Conservation (phyloP, 2,329 filamentous ascomycete species). For the Byssothecium circinans region DNA sequence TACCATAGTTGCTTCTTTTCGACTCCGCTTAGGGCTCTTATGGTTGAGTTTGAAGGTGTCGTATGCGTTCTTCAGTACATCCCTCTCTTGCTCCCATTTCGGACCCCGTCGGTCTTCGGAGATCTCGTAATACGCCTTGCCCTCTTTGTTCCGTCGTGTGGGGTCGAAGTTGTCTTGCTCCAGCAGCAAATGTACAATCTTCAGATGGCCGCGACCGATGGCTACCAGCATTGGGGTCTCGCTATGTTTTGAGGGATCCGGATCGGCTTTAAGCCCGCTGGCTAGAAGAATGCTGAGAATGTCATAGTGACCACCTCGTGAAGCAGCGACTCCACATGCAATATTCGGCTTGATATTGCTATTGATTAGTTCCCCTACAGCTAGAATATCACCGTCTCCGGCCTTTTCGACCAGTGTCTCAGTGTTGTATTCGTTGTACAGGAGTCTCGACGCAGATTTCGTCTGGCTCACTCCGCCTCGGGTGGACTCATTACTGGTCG, state of each 20-base stretch:
- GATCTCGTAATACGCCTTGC: constrained; percentile 84
- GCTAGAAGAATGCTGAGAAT: constrained; percentile 73
- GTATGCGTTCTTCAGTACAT: constrained; percentile 75
- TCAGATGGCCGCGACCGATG: constrained; percentile 84
- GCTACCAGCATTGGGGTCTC: constrained; percentile 93
- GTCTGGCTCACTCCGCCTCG: constrained; percentile 30
- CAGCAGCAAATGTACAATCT: constrained; percentile 78
- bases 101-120: constrained; percentile 80
- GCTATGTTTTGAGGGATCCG: constrained; percentile 74
- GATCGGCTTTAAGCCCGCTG: constrained; percentile 50
- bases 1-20: constrained; percentile 37
- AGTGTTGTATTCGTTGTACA: constrained; percentile 54
- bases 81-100: constrained; percentile 85
- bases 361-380: constrained; percentile 53
- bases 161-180: constrained; percentile 81
- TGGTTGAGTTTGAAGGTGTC: constrained; percentile 54
- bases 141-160: constrained; percentile 69
- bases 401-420: constrained; percentile 54
- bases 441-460: constrained; percentile 45
- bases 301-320: constrained; percentile 86
- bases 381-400: constrained; percentile 51
- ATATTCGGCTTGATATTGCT: constrained; percentile 66
- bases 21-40: constrained; percentile 37
- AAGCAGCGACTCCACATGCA: constrained; percentile 85
- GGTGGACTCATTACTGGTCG: constrained; percentile 53